Percentiles rank a stretch among this genome's conserved stretches.
These are phyloP conservation scores for Elongisporangium senticosum DNA, from an alignment of 352 stramenopile species.

Conservation along the genomic window DNA sequence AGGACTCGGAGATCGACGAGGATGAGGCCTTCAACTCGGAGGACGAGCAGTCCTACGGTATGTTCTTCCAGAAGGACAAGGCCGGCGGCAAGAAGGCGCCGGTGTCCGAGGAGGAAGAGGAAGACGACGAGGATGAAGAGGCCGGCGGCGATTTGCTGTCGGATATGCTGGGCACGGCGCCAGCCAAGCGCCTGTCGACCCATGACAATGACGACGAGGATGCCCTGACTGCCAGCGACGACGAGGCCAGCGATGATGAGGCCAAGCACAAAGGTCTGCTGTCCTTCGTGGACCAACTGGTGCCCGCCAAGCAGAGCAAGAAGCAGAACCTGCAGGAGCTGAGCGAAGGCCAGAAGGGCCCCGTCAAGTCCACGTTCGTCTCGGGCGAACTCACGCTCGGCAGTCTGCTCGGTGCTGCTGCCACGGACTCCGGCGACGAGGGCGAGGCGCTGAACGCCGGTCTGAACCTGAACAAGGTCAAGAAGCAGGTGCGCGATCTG, in stretches of 20 bases:
- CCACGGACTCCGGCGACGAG: conserved; percentile 13
- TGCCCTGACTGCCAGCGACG: conserved; percentile 27
- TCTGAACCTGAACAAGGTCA: conserved; percentile 49
- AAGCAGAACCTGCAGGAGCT: conserved; percentile 20
- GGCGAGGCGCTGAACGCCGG: conserved; percentile 16
- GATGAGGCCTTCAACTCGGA: conserved; percentile 94
- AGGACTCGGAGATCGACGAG: conserved; percentile 93
- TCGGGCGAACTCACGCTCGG: conserved; percentile 32
- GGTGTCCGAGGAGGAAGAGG: conserved; percentile 22
- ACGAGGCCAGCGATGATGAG: conserved; percentile 35
- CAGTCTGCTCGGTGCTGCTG: conserved; percentile 29
- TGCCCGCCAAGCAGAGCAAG: conserved; percentile 43
- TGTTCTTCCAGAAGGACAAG: conserved; percentile 59
- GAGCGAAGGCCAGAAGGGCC: conserved; percentile 21
- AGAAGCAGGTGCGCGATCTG: conserved; percentile 70
- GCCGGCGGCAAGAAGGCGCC: conserved; percentile 11
- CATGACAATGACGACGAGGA: conserved; percentile 22
- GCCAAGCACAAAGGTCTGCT: conserved; percentile 43
- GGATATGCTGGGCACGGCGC: conserved; percentile 56
- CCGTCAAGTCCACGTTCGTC: conserved; percentile 2
- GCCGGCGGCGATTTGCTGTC: conserved; percentile 69
- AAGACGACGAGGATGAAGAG: conserved; percentile 39
- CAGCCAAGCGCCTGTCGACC: conserved; percentile 51
- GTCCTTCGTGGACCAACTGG: conserved; percentile 43
- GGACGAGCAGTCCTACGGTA: conserved; percentile 86